These are phyloP conservation scores for Diaporthe citrichinensis DNA, from an alignment of 2,329 filamentous ascomycete species.

Conservation along the genomic window DNA sequence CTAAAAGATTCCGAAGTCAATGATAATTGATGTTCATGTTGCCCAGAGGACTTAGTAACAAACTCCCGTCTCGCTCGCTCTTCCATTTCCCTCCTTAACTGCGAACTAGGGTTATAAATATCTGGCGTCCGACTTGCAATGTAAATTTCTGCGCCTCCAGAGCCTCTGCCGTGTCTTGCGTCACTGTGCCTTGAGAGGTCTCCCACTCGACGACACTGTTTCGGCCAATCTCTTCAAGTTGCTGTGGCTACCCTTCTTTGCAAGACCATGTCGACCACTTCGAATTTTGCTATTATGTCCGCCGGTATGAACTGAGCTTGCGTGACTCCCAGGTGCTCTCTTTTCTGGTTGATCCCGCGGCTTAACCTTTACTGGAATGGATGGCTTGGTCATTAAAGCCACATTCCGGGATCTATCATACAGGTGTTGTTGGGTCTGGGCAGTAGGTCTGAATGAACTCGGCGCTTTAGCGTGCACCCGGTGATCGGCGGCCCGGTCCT, in stretches of 20 bases:
- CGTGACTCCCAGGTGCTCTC: neutral
- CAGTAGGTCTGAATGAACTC: no score
- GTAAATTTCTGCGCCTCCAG: no score
- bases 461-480: neutral
- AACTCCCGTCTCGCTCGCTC: neutral
- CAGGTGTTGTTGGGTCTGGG: neutral
- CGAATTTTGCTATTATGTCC: neutral
- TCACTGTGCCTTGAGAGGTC: no score
- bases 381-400: neutral
- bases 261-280: neutral
- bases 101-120: neutral
- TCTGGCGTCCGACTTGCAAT: no score
- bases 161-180: no score
- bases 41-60: neutral
- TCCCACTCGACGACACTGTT: neutral
- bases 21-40: neutral
- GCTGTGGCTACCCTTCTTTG: neutral
- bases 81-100: neutral
- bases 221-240: neutral
- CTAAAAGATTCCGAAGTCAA: neutral
- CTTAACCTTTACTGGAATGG: neutral
- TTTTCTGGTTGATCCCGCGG: neutral
- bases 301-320: fast-evolving
- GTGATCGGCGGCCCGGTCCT: neutral
- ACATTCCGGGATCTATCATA: neutral